Percentiles rank a stretch among this genome's conserved stretches.
Evolutionary conservation across 305 asterid genomes (phyloP).

Genomic region (Fraxinus paxiana): DNA sequence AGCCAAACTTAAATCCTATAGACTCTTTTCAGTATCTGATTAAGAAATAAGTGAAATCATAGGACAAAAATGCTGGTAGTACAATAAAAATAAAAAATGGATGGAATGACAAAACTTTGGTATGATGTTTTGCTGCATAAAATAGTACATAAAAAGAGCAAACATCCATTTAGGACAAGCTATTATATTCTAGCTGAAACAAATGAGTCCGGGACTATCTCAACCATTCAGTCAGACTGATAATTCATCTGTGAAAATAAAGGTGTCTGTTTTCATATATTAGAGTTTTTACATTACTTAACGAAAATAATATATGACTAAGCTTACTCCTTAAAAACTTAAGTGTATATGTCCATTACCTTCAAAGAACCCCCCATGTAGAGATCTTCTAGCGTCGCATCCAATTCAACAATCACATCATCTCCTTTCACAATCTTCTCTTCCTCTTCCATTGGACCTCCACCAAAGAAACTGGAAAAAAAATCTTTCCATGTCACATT

Average conservation of each 20-base stretch:
- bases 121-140: neutral
- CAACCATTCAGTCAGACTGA: neutral
- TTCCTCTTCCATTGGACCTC: constrained; percentile 86
- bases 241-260: neutral
- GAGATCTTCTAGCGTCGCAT: constrained; percentile 85
- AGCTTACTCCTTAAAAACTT: neutral
- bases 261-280: neutral
- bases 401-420: constrained; percentile 85
- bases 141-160: neutral
- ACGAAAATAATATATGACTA: neutral
- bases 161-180: neutral
- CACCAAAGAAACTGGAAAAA: constrained; percentile 71
- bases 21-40: neutral
- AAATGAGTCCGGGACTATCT: neutral
- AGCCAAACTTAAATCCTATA: neutral
- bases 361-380: constrained; percentile 90
- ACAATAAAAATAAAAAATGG: neutral
- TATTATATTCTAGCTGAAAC: neutral
- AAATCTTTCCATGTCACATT: constrained; percentile 23
- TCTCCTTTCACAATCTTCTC: constrained; percentile 88
- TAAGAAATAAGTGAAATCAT: neutral
- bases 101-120: neutral
- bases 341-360: constrained; percentile 40
- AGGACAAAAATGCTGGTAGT: neutral
- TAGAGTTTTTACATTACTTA: neutral